A percentile compares a stretch with the other conserved stretches of the same genome.
Evolutionary conservation across 2,329 filamentous ascomycete genomes (phyloP).

Genomic region (Metarhizium robertsii): DNA sequence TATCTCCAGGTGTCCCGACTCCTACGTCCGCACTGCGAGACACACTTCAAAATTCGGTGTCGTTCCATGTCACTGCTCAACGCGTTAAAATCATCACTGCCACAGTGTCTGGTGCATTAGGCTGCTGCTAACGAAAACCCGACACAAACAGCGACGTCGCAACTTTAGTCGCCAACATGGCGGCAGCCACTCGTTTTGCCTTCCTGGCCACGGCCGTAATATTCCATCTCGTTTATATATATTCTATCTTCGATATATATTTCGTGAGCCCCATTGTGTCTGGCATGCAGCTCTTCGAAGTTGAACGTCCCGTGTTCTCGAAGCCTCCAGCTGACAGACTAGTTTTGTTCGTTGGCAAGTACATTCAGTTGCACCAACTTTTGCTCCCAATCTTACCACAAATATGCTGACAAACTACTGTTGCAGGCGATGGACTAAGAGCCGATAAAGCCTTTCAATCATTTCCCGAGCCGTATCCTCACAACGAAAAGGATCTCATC

Average conservation of each 20-base stretch:
- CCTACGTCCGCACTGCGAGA: no score
- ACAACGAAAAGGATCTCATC: conserved; percentile 53
- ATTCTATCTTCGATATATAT: conserved; percentile 97
- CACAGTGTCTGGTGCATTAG: neutral
- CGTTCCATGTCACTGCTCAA: no score
- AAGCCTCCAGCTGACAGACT: conserved; percentile 81
- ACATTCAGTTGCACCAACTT: neutral
- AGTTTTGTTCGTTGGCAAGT: conserved; percentile 80
- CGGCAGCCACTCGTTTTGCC: conserved; percentile 55
- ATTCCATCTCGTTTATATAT: conserved; percentile 90
- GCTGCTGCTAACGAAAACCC: neutral
- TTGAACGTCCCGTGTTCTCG: conserved; percentile 48
- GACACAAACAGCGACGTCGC: neutral
- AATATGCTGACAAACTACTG: neutral
- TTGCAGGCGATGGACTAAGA: conserved; percentile 73
- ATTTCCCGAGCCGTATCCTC: conserved; percentile 75
- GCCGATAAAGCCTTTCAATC: conserved; percentile 97
- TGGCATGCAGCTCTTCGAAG: conserved; percentile 77
- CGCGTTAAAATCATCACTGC: no score
- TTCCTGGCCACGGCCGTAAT: conserved; percentile 83
- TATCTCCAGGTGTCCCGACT: no score
- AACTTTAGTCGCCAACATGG: conserved; percentile 32
- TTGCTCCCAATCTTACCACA: neutral
- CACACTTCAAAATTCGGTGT: no score
- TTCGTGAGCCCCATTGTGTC: conserved; percentile 96